Evolutionary conservation across 768 basidiomycete genomes (phyloP).

Genomic region (Candolleomyces aberdarensis): DNA sequence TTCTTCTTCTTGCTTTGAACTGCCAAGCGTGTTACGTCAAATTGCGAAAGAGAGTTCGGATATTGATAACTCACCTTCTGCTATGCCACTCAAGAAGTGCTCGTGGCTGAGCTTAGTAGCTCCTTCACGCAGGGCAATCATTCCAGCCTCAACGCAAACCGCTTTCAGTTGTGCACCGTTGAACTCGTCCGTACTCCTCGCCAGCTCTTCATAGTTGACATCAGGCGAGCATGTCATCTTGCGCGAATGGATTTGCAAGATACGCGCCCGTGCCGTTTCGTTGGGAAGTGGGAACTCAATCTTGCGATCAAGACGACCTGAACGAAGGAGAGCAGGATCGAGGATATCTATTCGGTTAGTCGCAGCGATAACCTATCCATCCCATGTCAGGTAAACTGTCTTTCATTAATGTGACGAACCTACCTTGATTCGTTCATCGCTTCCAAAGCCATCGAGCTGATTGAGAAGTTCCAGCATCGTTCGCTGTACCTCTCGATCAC

Average conservation of each 20-base stretch:
- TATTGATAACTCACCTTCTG: conserved; percentile 58
- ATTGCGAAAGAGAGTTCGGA: conserved; percentile 3
- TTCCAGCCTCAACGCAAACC: conserved; percentile 98
- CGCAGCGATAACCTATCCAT: conserved; percentile 86
- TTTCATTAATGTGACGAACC: not conserved
- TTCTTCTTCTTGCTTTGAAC: conserved; percentile 99
- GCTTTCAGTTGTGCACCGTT: conserved; percentile 97
- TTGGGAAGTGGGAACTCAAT: conserved; percentile 98
- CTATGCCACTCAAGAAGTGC: conserved; percentile 91
- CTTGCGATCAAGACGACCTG: conserved; percentile 95
- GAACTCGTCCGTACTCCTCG: conserved; percentile 96
- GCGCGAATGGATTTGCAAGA: conserved; percentile 94
- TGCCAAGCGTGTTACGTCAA: conserved; percentile 33
- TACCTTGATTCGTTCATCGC: conserved; percentile 96
- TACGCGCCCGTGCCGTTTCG: conserved; percentile 93
- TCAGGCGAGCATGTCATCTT: conserved; percentile 89
- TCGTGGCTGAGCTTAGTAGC: conserved; percentile 88
- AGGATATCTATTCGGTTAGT: conserved; percentile 99
- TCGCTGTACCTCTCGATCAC: conserved; percentile 98
- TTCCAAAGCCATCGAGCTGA: conserved; percentile 96
- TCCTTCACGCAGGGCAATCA: conserved; percentile 96
- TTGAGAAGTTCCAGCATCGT: conserved; percentile 99
- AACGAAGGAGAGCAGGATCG: conserved; percentile 96
- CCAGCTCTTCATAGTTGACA: conserved; percentile 96
- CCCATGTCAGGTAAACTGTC: conserved; percentile 8